phyloP scores from a whole-genome alignment of 208 protist genomes.

The Leishmania lainsoni region DNA sequence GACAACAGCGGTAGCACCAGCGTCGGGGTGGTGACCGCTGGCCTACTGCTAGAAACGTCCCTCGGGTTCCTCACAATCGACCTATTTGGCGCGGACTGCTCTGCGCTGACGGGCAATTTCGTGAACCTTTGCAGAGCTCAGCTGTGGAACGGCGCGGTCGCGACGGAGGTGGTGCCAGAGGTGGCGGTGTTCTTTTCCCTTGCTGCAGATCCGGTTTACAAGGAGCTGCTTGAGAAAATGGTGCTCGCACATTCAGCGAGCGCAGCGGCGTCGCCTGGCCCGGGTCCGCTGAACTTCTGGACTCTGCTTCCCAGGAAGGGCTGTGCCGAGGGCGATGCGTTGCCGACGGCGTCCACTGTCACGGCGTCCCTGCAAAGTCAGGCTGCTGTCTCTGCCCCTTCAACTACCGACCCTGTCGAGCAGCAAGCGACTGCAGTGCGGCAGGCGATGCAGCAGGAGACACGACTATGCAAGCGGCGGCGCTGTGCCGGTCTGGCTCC shows the following conservation, averaged over 20 bases:
- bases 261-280: background rate
- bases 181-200: slow-evolving; percentile 71
- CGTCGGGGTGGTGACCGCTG: slow-evolving; percentile 21
- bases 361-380: background rate
- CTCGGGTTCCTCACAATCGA: slow-evolving; percentile 63
- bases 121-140: slow-evolving; percentile 70
- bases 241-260: background rate
- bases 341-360: background rate
- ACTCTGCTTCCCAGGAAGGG: slow-evolving; percentile 15
- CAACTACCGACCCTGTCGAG: slow-evolving; percentile 2
- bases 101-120: slow-evolving; percentile 56
- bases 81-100: slow-evolving; percentile 69
- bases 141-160: slow-evolving; percentile 72
- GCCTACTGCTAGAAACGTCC: slow-evolving; percentile 73
- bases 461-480: slow-evolving; percentile 27
- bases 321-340: background rate
- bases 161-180: slow-evolving; percentile 64
- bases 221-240: background rate
- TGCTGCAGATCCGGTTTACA: slow-evolving; percentile 23
- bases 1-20: background rate
- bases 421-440: slow-evolving; percentile 15
- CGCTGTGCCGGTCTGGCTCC: slow-evolving; percentile 13
- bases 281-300: slow-evolving; percentile 8
- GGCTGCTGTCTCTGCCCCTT: background rate
- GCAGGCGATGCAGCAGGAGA: slow-evolving; percentile 21